A percentile compares a stretch with the other conserved stretches of the same genome.
These are phyloP conservation scores for Maudiozyma pseudohumilis DNA, from an alignment of 805 yeast species.

Conservation along the genomic window DNA sequence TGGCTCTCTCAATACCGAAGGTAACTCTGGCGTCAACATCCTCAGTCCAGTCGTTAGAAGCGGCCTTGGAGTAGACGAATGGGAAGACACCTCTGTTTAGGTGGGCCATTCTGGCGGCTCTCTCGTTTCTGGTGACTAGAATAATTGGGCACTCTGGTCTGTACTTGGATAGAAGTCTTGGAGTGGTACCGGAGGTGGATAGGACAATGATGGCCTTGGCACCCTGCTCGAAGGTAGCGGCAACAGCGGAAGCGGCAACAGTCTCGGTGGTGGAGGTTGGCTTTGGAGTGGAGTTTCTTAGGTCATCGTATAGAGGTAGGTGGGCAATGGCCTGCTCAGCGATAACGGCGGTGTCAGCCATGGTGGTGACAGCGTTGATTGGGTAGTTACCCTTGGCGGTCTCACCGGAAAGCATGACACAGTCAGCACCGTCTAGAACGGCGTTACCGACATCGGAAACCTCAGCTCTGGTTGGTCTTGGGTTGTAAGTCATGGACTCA, in stretches of 20 bases:
- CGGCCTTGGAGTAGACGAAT: slow-evolving; percentile 61
- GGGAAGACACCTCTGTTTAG: slow-evolving; percentile 98
- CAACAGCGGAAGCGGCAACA: slow-evolving; percentile 92
- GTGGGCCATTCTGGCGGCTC: slow-evolving; percentile 92
- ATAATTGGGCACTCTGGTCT: slow-evolving; percentile 95
- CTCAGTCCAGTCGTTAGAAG: slow-evolving; percentile 76
- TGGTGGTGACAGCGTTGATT: slow-evolving; percentile 92
- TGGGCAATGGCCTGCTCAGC: slow-evolving; percentile 97
- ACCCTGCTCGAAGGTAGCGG: slow-evolving; percentile 90
- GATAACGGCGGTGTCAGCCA: slow-evolving; percentile 93
- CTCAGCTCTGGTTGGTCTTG: slow-evolving; percentile 99
- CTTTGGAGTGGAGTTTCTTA: slow-evolving; percentile 72
- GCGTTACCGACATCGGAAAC: slow-evolving; percentile 99
- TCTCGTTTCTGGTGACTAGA: slow-evolving; percentile 93
- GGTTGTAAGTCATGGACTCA: slow-evolving; percentile 99
- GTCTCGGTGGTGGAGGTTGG: slow-evolving; percentile 95
- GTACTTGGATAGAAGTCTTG: slow-evolving; percentile 93
- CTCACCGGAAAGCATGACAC: slow-evolving; percentile 99
- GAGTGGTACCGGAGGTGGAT: slow-evolving; percentile 90
- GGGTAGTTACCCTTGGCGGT: slow-evolving; percentile 99
- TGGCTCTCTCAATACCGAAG: slow-evolving; percentile 86
- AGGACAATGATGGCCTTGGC: slow-evolving; percentile 96
- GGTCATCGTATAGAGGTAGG: slow-evolving; percentile 72
- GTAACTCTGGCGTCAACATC: slow-evolving; percentile 93
- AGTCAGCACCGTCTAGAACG: slow-evolving; percentile 97